Evolutionary conservation across 1,139 yeast species (phyloP).

Genomic region (Geotrichum klebahnii): DNA sequence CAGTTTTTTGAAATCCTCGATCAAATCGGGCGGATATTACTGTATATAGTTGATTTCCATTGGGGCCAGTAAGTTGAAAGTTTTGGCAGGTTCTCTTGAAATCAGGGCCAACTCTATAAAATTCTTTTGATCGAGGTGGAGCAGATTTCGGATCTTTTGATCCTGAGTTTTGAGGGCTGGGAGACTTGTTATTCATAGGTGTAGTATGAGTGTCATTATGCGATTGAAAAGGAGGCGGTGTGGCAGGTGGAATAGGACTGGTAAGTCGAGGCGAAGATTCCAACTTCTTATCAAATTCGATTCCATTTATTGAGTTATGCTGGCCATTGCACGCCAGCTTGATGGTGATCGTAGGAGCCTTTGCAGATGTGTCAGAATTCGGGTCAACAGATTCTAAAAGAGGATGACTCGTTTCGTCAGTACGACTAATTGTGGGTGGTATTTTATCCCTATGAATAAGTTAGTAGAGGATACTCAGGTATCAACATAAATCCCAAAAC

Average conservation of each 20-base stretch:
- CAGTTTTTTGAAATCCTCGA: constrained; percentile 21
- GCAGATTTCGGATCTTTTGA: not conserved
- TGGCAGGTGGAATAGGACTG: not conserved
- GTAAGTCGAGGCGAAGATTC: not conserved
- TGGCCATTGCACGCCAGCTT: constrained; percentile 2
- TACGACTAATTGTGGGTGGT: no score
- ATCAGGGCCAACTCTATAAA: constrained; percentile 20
- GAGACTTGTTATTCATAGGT: not conserved
- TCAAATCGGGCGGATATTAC: constrained; percentile 21
- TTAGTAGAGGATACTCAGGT: no score
- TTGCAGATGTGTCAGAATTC: not conserved
- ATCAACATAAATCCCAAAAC: not conserved
- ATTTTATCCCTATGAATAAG: no score
- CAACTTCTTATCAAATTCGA: not conserved
- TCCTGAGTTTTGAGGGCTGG: not conserved
- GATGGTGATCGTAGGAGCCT: not conserved
- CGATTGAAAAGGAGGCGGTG: not conserved
- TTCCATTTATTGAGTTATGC: not conserved
- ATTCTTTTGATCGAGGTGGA: constrained; percentile 11
- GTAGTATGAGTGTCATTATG: not conserved
- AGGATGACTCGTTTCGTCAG: not conserved
- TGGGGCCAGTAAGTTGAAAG: constrained; percentile 17
- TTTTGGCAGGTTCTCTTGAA: constrained; percentile 20
- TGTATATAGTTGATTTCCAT: constrained; percentile 15
- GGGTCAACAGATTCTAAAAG: not conserved